A percentile compares a stretch with the other conserved stretches of the same genome.
Conservation (phyloP, 176 grass and related monocot genomes). For the Carex myosuroides region DNA sequence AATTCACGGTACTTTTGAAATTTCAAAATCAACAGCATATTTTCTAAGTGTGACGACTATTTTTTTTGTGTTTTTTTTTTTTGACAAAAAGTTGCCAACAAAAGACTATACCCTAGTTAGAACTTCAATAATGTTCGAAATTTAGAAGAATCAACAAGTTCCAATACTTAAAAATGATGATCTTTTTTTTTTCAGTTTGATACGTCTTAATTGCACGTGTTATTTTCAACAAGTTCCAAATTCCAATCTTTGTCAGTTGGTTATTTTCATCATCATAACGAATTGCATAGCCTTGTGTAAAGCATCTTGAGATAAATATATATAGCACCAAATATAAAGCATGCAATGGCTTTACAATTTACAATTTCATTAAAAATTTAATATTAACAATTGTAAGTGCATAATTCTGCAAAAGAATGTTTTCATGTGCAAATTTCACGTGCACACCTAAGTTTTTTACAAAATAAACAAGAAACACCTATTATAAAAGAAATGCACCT, state of each 20-base stretch:
- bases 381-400: conserved; percentile 6
- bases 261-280: not conserved
- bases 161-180: not conserved
- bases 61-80: too few species aligned
- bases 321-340: not conserved
- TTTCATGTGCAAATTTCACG: not conserved
- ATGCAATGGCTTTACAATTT: not conserved
- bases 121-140: not conserved
- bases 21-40: too few species aligned
- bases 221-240: not conserved
- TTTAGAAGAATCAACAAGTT: not conserved
- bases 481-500: not conserved
- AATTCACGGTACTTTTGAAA: too few species aligned
- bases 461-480: not conserved
- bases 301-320: not conserved
- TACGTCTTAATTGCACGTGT: not conserved
- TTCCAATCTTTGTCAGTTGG: not conserved
- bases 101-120: too few species aligned
- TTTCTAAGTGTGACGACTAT: too few species aligned
- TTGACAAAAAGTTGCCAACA: too few species aligned
- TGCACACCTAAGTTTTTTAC: not conserved
- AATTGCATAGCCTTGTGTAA: not conserved
- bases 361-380: not conserved
- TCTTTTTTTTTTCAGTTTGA: not conserved
- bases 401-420: not conserved